Conservation (phyloP, 805 yeast species). For the Kazachstania viticola region DNA sequence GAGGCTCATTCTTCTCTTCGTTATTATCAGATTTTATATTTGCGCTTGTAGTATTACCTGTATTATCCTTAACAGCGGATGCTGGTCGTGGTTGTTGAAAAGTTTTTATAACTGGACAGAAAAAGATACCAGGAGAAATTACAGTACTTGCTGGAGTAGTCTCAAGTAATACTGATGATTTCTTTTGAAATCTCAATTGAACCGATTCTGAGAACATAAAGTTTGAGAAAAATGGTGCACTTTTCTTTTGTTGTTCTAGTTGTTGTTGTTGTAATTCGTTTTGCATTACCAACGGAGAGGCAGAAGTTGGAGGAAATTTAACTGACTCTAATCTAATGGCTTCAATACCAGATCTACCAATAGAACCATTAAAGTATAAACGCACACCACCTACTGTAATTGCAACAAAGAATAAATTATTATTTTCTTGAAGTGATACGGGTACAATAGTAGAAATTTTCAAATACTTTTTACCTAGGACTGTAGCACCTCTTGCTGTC, state of each 20-base stretch:
- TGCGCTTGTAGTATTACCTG: neutral
- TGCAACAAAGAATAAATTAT: conserved; percentile 62
- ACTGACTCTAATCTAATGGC: conserved; percentile 38
- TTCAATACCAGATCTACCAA: conserved; percentile 25
- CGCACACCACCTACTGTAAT: conserved; percentile 79
- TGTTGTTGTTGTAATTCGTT: conserved; percentile 30
- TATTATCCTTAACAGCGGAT: neutral
- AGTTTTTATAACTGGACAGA: conserved; percentile 43
- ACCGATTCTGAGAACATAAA: conserved; percentile 23
- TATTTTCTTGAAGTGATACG: conserved; percentile 46
- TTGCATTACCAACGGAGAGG: conserved; percentile 23
- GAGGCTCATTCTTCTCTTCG: neutral
- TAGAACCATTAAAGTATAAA: conserved; percentile 40
- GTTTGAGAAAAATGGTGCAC: conserved; percentile 19
- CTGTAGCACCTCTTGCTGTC: conserved; percentile 39
- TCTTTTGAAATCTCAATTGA: conserved; percentile 40
- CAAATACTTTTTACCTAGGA: conserved; percentile 43
- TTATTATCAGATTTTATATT: neutral
- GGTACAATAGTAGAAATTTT: conserved; percentile 40
- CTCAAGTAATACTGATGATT: conserved; percentile 41
- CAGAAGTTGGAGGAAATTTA: conserved; percentile 50
- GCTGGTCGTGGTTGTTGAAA: conserved; percentile 11
- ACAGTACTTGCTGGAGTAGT: conserved; percentile 49
- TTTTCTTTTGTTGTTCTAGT: conserved; percentile 28
- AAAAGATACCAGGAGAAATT: conserved; percentile 77